Evolutionary conservation across 805 yeast genomes (phyloP).

Genomic region (Yarrowia phangngaensis): DNA sequence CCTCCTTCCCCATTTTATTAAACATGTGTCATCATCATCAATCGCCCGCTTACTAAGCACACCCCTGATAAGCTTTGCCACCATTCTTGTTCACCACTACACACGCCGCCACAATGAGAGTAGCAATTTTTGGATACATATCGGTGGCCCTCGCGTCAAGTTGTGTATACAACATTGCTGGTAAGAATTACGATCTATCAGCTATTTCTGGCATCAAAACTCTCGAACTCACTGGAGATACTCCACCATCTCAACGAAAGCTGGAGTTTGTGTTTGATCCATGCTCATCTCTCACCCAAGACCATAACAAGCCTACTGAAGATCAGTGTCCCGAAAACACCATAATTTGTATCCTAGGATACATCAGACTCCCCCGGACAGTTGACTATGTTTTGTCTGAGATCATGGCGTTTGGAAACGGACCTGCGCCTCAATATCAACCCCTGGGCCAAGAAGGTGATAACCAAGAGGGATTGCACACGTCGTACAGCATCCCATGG

Average conservation of each 20-base stretch:
- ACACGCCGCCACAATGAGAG: too few relatives aligned
- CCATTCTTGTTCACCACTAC: too few relatives aligned
- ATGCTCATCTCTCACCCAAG: slow-evolving; percentile 51
- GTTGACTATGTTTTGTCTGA: slow-evolving; percentile 50
- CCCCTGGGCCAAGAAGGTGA: neutral
- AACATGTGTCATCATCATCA: too few relatives aligned
- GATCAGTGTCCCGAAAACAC: slow-evolving; percentile 63
- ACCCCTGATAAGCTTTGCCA: too few relatives aligned
- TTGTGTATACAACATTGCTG: slow-evolving; percentile 31
- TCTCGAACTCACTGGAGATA: slow-evolving; percentile 45
- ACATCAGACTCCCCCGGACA: slow-evolving; percentile 51
- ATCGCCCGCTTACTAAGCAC: too few relatives aligned
- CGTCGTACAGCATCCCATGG: slow-evolving; percentile 18
- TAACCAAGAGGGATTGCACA: slow-evolving; percentile 1
- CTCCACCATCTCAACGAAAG: slow-evolving; percentile 75
- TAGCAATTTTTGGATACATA: too few relatives aligned
- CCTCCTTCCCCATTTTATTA: too few relatives aligned
- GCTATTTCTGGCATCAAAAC: slow-evolving; percentile 50
- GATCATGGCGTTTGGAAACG: slow-evolving; percentile 43
- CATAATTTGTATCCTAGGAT: slow-evolving; percentile 72
- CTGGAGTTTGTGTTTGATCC: slow-evolving; percentile 68
- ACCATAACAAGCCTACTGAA: slow-evolving; percentile 40
- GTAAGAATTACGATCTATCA: slow-evolving; percentile 42
- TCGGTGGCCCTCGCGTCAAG: slow-evolving; percentile 30
- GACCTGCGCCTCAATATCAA: slow-evolving; percentile 4